Evolutionary conservation across 305 asterid species (phyloP).

Genomic region (Fraxinus paxiana): DNA sequence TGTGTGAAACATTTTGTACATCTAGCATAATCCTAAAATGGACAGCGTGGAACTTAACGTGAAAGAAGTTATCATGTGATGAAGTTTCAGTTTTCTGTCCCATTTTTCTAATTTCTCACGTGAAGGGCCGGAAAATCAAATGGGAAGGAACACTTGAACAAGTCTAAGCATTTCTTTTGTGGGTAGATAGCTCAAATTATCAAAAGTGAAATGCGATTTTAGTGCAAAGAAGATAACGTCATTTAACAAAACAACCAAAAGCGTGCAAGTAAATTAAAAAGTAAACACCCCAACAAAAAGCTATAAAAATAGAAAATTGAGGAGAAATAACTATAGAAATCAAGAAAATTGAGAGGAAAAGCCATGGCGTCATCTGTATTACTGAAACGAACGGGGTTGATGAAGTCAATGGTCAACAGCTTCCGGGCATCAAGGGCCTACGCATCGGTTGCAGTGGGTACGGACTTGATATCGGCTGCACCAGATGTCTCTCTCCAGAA

Average conservation of each 20-base stretch:
- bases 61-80: too few species aligned
- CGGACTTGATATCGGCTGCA: slow-evolving; percentile 58
- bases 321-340: neutral
- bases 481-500: slow-evolving; percentile 74
- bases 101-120: neutral
- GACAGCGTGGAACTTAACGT: too few species aligned
- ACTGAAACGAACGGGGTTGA: slow-evolving; percentile 43
- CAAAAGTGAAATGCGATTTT: neutral
- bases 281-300: neutral
- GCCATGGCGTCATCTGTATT: slow-evolving; percentile 45
- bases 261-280: neutral
- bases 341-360: neutral
- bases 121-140: neutral
- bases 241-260: neutral
- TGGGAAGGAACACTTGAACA: neutral
- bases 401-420: slow-evolving; percentile 36
- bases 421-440: slow-evolving; percentile 46
- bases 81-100: too few species aligned
- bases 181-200: neutral
- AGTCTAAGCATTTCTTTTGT: neutral
- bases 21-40: too few species aligned
- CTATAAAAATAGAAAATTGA: neutral
- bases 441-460: slow-evolving; percentile 72
- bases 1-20: too few species aligned
- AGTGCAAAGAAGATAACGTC: neutral